Conservation (phyloP, 2,329 filamentous ascomycete genomes). For the Ophiostoma perfectum region DNA sequence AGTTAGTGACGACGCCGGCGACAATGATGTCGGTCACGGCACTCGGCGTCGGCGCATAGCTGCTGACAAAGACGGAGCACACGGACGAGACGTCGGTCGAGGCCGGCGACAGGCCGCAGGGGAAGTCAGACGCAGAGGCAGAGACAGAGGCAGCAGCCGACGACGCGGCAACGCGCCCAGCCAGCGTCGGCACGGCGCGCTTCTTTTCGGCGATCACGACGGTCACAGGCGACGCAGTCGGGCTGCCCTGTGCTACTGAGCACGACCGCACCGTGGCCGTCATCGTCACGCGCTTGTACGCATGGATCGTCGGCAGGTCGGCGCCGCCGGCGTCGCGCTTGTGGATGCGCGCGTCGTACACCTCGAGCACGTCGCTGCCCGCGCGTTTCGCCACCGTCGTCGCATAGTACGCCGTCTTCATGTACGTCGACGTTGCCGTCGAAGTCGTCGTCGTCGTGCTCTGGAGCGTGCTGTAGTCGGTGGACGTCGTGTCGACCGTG, state of each 20-base stretch:
- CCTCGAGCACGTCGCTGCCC: neutral
- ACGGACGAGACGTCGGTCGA: neutral
- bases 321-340: neutral
- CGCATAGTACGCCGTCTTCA: neutral
- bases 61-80: conserved; percentile 3
- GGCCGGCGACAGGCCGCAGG: neutral
- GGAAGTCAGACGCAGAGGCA: neutral
- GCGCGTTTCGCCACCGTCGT: neutral
- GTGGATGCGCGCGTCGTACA: neutral
- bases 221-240: neutral
- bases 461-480: neutral
- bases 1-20: neutral
- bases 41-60: neutral
- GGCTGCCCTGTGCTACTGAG: neutral
- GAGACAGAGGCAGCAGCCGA: too few species aligned
- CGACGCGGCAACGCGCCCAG: too few species aligned
- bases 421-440: neutral
- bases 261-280: neutral
- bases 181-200: neutral
- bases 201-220: neutral
- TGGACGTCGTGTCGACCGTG: neutral
- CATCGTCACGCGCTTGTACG: neutral
- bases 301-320: neutral
- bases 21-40: neutral
- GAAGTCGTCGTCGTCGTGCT: neutral